Conservation (phyloP, 805 yeast species). For the Blastobotrys chiropterorum region DNA sequence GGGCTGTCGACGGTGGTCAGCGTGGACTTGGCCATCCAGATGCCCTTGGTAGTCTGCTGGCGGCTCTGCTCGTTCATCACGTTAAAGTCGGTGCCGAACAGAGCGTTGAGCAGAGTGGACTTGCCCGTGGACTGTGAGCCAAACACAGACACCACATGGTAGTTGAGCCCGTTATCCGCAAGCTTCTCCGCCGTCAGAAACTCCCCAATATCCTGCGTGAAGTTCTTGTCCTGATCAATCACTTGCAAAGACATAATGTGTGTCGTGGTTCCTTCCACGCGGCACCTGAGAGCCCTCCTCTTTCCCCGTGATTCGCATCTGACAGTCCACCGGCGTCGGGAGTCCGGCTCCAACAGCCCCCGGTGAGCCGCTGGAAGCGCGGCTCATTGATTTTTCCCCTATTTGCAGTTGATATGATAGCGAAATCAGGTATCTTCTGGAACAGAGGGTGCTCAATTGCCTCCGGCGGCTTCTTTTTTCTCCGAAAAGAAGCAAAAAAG, state of each 20-base stretch:
- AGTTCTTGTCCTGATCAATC: conserved; percentile 54
- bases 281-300: too few species aligned
- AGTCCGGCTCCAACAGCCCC: too few species aligned
- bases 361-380: too few species aligned
- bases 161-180: conserved; percentile 54
- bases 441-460: too few species aligned
- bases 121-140: conserved; percentile 98
- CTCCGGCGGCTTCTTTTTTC: too few species aligned
- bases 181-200: conserved; percentile 34
- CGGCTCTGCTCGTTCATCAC: conserved; percentile 86
- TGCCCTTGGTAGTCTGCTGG: conserved; percentile 87
- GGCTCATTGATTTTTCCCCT: too few species aligned
- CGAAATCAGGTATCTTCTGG: too few species aligned
- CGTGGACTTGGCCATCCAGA: conserved; percentile 61
- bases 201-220: conserved; percentile 34
- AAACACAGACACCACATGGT: conserved; percentile 90
- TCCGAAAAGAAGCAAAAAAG: too few species aligned
- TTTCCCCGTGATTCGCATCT: too few species aligned
- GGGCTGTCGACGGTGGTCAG: background rate
- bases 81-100: conserved; percentile 83
- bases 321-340: too few species aligned
- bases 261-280: too few species aligned
- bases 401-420: too few species aligned
- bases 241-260: conserved; percentile 39
- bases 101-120: conserved; percentile 78